Conservation (phyloP, 2,329 filamentous ascomycete species). For the Stagonosporopsis chrysanthemi region DNA sequence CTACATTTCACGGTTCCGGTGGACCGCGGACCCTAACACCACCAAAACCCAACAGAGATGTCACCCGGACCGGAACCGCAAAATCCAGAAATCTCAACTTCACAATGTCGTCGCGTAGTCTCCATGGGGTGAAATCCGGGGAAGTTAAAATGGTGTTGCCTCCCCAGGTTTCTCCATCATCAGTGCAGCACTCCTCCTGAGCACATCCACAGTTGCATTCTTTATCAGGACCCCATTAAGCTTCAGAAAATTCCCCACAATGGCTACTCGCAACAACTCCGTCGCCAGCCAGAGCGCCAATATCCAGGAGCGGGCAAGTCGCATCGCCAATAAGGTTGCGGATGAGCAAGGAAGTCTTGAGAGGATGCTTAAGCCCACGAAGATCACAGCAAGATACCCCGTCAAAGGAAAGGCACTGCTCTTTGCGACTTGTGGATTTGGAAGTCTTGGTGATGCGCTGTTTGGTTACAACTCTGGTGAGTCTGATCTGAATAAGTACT, state of each 20-base stretch:
- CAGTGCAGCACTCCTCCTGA: constrained; percentile 1
- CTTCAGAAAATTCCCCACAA: neutral
- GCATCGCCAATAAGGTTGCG: constrained; percentile 31
- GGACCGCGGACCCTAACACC: too few species aligned
- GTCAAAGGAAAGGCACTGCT: constrained; percentile 49
- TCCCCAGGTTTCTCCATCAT: constrained; percentile 16
- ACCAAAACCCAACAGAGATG: neutral
- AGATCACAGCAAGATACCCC: constrained; percentile 48
- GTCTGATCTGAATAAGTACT: neutral
- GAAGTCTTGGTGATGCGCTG: constrained; percentile 51
- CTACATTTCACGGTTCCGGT: neutral
- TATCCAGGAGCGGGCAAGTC: constrained; percentile 30
- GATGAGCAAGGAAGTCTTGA: constrained; percentile 45
- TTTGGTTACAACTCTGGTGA: constrained; percentile 54
- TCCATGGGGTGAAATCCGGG: constrained; percentile 77
- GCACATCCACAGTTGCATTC: neutral
- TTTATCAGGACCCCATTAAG: too few species aligned
- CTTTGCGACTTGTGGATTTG: constrained; percentile 52
- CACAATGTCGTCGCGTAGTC: constrained; percentile 12
- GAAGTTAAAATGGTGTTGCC: constrained; percentile 64
- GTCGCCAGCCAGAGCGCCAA: constrained; percentile 25
- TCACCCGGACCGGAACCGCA: neutral
- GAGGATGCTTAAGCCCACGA: constrained; percentile 48
- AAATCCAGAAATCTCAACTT: neutral
- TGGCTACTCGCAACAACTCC: constrained; percentile 21